Conservation (phyloP, 805 yeast genomes). For the Teunomyces stri region DNA sequence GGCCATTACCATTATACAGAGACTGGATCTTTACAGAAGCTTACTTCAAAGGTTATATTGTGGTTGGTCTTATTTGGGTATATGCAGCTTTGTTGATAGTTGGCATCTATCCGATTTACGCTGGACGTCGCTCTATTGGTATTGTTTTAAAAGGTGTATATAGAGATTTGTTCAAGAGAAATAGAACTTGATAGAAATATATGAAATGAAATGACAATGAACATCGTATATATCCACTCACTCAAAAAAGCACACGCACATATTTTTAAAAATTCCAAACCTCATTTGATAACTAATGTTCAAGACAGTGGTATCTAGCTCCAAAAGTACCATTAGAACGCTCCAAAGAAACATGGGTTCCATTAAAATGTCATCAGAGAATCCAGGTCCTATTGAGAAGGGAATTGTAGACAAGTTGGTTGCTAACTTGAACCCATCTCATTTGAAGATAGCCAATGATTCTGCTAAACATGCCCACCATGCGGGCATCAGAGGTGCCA, state of each 20-base stretch:
- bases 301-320: not conserved
- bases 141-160: constrained; percentile 20
- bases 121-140: constrained; percentile 30
- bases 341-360: constrained; percentile 1
- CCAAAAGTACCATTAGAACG: not conserved
- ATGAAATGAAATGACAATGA: too few species aligned
- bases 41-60: constrained; percentile 38
- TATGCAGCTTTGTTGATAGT: constrained; percentile 32
- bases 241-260: not conserved
- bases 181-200: too few species aligned
- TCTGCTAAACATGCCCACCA: constrained; percentile 88
- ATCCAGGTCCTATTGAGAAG: constrained; percentile 49
- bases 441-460: constrained; percentile 65
- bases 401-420: constrained; percentile 45
- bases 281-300: not conserved
- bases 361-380: constrained; percentile 13
- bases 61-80: constrained; percentile 39
- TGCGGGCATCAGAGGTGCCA: constrained; percentile 71
- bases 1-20: constrained; percentile 44
- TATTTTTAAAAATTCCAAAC: not conserved
- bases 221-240: too few species aligned
- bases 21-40: constrained; percentile 37
- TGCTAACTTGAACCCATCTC: constrained; percentile 41
- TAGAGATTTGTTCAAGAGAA: constrained; percentile 10
- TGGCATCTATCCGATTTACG: constrained; percentile 32